These are phyloP conservation scores for Cardamine occulta DNA, from an alignment of 345 rosid species.

Conservation along the genomic window DNA sequence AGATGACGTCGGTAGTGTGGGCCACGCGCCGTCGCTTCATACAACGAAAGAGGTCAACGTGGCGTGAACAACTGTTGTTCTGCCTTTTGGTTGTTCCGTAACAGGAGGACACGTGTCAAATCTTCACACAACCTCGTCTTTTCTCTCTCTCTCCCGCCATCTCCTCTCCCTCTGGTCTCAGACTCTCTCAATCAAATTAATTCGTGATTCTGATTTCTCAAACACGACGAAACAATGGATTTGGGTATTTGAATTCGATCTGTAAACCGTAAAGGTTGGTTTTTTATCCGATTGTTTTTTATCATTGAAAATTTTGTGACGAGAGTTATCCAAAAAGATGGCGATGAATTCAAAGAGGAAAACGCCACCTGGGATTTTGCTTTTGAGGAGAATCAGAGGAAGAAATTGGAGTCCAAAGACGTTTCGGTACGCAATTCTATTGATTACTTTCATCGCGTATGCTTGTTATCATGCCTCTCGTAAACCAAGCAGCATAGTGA, in stretches of 20 bases:
- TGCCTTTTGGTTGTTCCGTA: slow-evolving; percentile 42
- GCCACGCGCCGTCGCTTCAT: slow-evolving; percentile 40
- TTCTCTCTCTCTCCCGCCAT: slow-evolving; percentile 57
- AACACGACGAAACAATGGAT: slow-evolving; percentile 16
- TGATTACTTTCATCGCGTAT: slow-evolving; percentile 86
- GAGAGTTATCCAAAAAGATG: slow-evolving; percentile 41
- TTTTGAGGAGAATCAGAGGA: slow-evolving; percentile 60
- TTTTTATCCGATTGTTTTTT: not conserved
- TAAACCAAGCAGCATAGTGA: slow-evolving; percentile 91
- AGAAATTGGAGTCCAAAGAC: slow-evolving; percentile 70
- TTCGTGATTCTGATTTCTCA: slow-evolving; percentile 34
- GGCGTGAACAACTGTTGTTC: slow-evolving; percentile 55
- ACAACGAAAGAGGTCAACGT: slow-evolving; percentile 26
- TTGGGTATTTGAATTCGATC: slow-evolving; percentile 30
- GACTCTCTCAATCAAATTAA: slow-evolving; percentile 36
- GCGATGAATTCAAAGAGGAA: slow-evolving; percentile 50
- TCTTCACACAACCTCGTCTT: slow-evolving; percentile 29
- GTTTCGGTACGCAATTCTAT: slow-evolving; percentile 63
- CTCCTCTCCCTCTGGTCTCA: slow-evolving; percentile 51
- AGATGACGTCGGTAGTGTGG: slow-evolving; percentile 21
- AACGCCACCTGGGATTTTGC: slow-evolving; percentile 74
- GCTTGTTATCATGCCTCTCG: slow-evolving; percentile 93
- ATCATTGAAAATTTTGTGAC: not conserved
- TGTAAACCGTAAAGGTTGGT: slow-evolving; percentile 19
- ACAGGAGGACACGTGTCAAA: slow-evolving; percentile 39